Conservation (phyloP, 371 early-diverging fungal genomes). For the Smittium mucronatum region DNA sequence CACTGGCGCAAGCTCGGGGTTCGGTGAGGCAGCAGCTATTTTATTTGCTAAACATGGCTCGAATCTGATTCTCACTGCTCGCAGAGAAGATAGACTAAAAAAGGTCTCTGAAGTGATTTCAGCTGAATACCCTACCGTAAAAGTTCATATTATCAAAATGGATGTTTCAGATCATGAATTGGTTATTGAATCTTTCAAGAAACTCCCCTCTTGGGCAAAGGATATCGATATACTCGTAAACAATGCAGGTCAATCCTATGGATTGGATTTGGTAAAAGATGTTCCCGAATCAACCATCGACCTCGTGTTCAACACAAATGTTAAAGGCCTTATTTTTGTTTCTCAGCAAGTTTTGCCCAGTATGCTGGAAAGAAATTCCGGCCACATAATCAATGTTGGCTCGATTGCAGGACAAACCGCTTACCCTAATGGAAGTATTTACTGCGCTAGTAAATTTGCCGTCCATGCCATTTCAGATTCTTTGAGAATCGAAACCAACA, state of each 20-base stretch:
- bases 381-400: conserved; percentile 80
- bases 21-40: conserved; percentile 1
- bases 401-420: conserved; percentile 45
- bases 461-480: conserved; percentile 70
- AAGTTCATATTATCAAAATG: conserved; percentile 4
- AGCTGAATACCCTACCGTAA: background rate
- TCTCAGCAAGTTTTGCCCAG: conserved; percentile 73
- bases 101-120: background rate
- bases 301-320: conserved; percentile 78
- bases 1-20: conserved; percentile 12
- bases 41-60: conserved; percentile 10
- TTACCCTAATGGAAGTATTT: conserved; percentile 67
- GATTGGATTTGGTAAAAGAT: conserved; percentile 57
- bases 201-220: background rate
- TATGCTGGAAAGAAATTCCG: conserved; percentile 55
- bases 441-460: conserved; percentile 86
- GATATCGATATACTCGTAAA: conserved; percentile 65
- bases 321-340: conserved; percentile 67
- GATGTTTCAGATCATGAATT: background rate
- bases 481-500: conserved; percentile 64
- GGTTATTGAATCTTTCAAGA: background rate
- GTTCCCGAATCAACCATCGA: conserved; percentile 52
- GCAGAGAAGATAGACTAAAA: conserved; percentile 3
- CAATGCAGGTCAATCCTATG: conserved; percentile 69
- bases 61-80: conserved; percentile 12